These are phyloP conservation scores for Penicillium sp. DNA, from an alignment of 2,329 filamentous ascomycete genomes.

Conservation along the genomic window DNA sequence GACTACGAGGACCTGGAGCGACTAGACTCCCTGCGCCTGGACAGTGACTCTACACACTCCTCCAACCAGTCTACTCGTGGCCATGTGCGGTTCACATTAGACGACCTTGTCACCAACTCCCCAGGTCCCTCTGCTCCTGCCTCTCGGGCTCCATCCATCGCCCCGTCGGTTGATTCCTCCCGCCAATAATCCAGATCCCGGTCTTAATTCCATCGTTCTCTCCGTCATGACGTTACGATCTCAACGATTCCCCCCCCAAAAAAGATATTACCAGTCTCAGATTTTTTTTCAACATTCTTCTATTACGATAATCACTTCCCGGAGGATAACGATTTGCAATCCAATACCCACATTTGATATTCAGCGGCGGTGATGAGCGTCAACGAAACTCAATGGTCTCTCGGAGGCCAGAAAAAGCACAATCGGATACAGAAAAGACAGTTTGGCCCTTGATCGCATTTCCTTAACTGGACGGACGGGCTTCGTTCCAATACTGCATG, in stretches of 20 bases:
- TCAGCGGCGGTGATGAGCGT: constrained; percentile 9
- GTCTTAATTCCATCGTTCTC: not conserved
- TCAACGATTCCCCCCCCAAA: constrained; percentile 11
- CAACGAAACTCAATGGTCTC: not conserved
- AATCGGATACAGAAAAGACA: not conserved
- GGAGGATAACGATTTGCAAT: constrained; percentile 3
- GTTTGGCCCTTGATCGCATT: constrained; percentile 6
- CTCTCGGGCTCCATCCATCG: constrained; percentile 18
- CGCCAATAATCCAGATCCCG: constrained; percentile 13
- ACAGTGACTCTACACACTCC: constrained; percentile 33
- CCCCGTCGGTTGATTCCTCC: constrained; percentile 18
- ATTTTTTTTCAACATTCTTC: constrained; percentile 6
- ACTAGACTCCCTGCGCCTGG: constrained; percentile 38
- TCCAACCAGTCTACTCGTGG: constrained; percentile 24
- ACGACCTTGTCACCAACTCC: constrained; percentile 29
- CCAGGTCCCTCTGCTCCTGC: constrained; percentile 18
- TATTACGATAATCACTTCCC: constrained; percentile 8
- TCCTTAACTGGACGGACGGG: constrained; percentile 11
- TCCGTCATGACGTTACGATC: constrained; percentile 18
- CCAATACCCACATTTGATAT: not conserved
- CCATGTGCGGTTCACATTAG: constrained; percentile 31
- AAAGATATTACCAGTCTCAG: constrained; percentile 4
- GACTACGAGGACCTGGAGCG: constrained; percentile 50
- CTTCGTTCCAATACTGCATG: constrained; percentile 13
- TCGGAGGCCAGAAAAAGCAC: not conserved